Percentiles rank a stretch among this genome's conserved stretches.
Evolutionary conservation across 2,329 filamentous ascomycete genomes (phyloP).

Genomic region (Neobulgaria alba): DNA sequence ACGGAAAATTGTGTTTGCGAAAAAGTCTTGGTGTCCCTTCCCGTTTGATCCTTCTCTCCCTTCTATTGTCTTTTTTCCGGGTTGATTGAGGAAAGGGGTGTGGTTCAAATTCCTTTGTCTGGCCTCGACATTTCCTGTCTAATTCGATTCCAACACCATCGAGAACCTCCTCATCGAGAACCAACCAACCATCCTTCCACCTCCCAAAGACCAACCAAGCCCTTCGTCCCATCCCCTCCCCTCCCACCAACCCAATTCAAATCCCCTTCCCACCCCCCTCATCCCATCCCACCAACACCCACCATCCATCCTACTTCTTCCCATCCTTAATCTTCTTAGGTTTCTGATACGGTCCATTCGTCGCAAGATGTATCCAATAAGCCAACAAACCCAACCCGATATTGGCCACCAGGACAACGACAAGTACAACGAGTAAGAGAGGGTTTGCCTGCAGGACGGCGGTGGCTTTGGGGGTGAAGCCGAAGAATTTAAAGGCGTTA

Average conservation of each 20-base stretch:
- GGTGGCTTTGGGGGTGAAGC: conserved; percentile 26
- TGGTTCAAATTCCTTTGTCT: too few relatives aligned
- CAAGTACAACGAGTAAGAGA: conserved; percentile 20
- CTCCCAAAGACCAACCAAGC: too few relatives aligned
- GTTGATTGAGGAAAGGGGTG: too few relatives aligned
- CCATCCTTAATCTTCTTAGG: conserved; percentile 23
- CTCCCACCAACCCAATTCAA: background rate
- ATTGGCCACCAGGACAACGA: conserved; percentile 18
- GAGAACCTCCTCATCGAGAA: too few relatives aligned
- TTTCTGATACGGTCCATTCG: conserved; percentile 25
- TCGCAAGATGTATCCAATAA: conserved; percentile 24
- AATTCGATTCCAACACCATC: too few relatives aligned
- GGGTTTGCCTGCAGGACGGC: conserved; percentile 24
- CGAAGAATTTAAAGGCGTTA: conserved; percentile 28
- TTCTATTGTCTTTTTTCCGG: too few relatives aligned
- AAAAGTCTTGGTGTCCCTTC: too few relatives aligned
- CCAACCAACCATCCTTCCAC: too few relatives aligned
- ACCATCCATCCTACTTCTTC: conserved; percentile 3
- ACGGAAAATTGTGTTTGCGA: too few relatives aligned
- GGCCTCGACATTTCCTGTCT: too few relatives aligned
- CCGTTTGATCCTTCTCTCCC: too few relatives aligned
- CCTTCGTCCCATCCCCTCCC: background rate
- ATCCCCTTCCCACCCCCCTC: background rate
- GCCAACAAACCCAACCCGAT: conserved; percentile 16
- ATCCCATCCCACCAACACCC: background rate